Base-by-base conservation (phyloP, 345 rosid species). In the Anacardium occidentale region DNA sequence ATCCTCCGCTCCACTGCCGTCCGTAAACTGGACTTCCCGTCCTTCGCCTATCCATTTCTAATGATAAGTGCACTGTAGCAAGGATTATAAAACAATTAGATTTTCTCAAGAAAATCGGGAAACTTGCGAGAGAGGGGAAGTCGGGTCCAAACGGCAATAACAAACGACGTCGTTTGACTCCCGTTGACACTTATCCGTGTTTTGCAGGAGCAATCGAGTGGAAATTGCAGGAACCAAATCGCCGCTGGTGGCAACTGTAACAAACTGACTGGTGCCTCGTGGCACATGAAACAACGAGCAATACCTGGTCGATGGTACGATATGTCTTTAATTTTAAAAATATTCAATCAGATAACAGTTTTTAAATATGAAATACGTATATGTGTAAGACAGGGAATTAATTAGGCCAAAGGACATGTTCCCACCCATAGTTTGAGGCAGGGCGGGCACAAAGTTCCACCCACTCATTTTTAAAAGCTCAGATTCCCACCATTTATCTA, bases 1-100 rank as follows among this genome's bases (percentile, higher is more conserved):
- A 86, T 60, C 81, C 85, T 20, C 88, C 95, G 73, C 96, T 96
- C 97, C 97, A 90, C 86, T 96, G 97, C 73, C 99, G 88, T 2
- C 85, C 61, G 65, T 81, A 76, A 52, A 84, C 92, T 45, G 92
- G 91, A 67, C 98, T 96, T 3, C 37, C 96, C 1, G 91, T 68
- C 81, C 93, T 84, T 85, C 92, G 78, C 71, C 87, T 91, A 78
- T 92, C 96, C 90, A 90, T 90, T 67, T 65, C 8, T 14, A 18
- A 2, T 34, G 37, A 14, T 37, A 37, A 37, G 9, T 37, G 42
- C 8, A 66, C 45, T 17, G 67, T 48, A 70, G 66, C 70, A 75
- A 78, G 62, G 75, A 76, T 75, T 55, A 26, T 47, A 42, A 50
- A 62, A 53, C 70, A 61, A 64, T 60, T 76, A 44, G 72, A 77